A percentile compares a stretch with the other conserved stretches of the same genome.
phyloP scores from a whole-genome alignment of 768 basidiomycete genomes.

The Cystobasidium tubakii region DNA sequence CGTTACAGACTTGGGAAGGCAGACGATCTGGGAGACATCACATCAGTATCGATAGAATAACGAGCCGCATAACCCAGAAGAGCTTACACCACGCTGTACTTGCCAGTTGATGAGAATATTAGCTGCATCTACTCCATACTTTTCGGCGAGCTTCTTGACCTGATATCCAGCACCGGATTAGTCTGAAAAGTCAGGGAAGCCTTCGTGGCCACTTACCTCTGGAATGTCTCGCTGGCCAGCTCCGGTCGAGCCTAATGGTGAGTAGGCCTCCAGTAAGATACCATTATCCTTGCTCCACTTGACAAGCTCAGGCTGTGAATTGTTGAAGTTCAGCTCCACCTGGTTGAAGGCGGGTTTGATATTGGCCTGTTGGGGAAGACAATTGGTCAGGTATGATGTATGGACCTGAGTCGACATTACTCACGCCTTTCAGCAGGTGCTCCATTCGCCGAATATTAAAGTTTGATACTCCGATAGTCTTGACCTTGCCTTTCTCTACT shows the following conservation, averaged over 20 bases:
- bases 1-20: constrained; percentile 73
- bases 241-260: constrained; percentile 58
- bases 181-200: no score
- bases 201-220: constrained; percentile 56
- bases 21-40: constrained; percentile 53
- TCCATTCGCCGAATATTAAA: constrained; percentile 62
- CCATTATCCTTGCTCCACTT: constrained; percentile 61
- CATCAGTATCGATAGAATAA: not conserved
- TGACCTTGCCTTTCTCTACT: constrained; percentile 68
- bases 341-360: constrained; percentile 60
- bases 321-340: constrained; percentile 70
- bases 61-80: not conserved
- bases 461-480: constrained; percentile 78
- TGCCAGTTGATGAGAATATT: constrained; percentile 35
- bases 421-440: constrained; percentile 55
- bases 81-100: constrained; percentile 60
- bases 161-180: constrained; percentile 47
- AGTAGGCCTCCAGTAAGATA: constrained; percentile 70
- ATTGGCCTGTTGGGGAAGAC: constrained; percentile 41
- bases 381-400: no score
- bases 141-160: constrained; percentile 66
- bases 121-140: constrained; percentile 58
- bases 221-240: constrained; percentile 54
- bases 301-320: constrained; percentile 70
- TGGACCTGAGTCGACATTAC: not conserved